phyloP scores from a whole-genome alignment of 164 flowering plant species.

The Stephania cephalantha region DNA sequence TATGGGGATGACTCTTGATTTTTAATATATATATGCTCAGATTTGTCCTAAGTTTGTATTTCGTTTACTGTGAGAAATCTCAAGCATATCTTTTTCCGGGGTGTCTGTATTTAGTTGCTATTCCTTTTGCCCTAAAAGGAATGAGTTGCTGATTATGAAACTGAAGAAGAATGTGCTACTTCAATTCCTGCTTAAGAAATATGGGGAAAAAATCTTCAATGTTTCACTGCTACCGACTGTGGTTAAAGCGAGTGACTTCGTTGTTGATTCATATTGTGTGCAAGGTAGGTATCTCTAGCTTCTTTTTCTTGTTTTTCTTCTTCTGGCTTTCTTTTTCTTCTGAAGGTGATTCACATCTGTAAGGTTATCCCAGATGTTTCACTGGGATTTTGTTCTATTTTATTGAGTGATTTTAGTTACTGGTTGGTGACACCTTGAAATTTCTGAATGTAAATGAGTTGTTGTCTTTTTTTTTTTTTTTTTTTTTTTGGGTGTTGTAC shows the following conservation, averaged over 20 bases:
- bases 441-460: too few species aligned
- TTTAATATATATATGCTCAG: constrained; percentile 11
- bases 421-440: too few species aligned
- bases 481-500: too few species aligned
- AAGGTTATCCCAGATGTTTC: too few species aligned
- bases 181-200: neutral
- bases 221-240: neutral
- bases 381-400: too few species aligned
- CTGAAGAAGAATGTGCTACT: neutral
- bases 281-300: too few species aligned
- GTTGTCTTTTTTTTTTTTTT: too few species aligned
- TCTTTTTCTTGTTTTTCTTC: too few species aligned
- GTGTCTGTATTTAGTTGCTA: constrained; percentile 9
- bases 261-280: neutral
- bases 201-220: neutral
- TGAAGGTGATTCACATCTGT: neutral
- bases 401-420: too few species aligned
- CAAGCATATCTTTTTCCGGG: constrained; percentile 9
- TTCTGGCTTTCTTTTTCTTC: neutral
- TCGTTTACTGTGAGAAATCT: constrained; percentile 21
- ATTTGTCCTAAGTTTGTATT: constrained; percentile 11
- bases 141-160: constrained; percentile 5
- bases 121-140: constrained; percentile 6
- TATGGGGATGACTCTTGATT: constrained; percentile 10
- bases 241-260: neutral